These are phyloP conservation scores for Syzygium oleosum DNA, from an alignment of 345 rosid genomes.

Conservation along the genomic window DNA sequence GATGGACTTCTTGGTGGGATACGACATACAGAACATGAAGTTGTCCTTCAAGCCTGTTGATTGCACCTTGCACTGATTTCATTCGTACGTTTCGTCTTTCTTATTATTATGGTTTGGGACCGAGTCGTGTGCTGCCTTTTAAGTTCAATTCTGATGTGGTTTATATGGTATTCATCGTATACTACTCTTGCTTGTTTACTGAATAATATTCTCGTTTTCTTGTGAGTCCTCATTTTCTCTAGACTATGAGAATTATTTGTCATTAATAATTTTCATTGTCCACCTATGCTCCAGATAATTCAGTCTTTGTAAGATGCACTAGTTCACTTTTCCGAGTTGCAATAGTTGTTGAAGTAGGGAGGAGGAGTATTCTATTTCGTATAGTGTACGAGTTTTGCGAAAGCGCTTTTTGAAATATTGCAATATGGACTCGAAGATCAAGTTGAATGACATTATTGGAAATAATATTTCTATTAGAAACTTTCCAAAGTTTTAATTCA, in stretches of 20 bases:
- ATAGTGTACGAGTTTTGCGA: neutral
- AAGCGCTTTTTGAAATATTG: neutral
- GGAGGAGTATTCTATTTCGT: too few species aligned
- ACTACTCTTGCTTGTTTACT: neutral
- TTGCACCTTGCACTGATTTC: conserved; percentile 15
- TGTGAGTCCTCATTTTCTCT: neutral
- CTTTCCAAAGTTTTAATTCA: neutral
- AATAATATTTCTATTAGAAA: neutral
- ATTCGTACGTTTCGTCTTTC: neutral
- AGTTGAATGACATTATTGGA: neutral
- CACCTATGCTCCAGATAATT: neutral
- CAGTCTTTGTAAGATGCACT: neutral
- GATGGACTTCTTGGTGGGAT: conserved; percentile 33
- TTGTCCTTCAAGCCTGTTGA: conserved; percentile 39
- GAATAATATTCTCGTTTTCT: neutral
- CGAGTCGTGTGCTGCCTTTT: too few species aligned
- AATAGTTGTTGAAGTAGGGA: too few species aligned
- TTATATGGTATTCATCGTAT: neutral
- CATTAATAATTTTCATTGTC: neutral
- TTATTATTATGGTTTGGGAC: neutral
- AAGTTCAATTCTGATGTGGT: neutral
- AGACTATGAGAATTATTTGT: neutral
- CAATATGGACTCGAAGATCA: neutral
- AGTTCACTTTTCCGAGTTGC: neutral
- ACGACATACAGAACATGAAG: conserved; percentile 20